phyloP scores from a whole-genome alignment of 2,329 filamentous ascomycete genomes.

The Rugonectria rugulosa region DNA sequence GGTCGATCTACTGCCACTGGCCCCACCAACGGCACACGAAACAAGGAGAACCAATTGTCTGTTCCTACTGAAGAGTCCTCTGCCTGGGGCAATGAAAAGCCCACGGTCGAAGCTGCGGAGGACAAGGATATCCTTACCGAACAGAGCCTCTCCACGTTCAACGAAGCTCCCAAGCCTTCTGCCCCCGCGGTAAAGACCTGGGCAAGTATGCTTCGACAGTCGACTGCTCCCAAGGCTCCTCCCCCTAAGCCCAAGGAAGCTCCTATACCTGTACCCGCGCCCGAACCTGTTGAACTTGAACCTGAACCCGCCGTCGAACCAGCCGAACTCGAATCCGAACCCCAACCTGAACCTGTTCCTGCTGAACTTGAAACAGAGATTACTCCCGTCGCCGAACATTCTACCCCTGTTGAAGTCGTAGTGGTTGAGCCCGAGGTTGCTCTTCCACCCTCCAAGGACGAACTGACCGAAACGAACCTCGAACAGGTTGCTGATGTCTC shows the following conservation, averaged over 20 bases:
- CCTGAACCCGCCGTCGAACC: conserved; percentile 49
- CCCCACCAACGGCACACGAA: conserved; percentile 68
- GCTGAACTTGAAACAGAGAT: conserved; percentile 44
- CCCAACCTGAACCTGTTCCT: conserved; percentile 47
- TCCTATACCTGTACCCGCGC: conserved; percentile 52
- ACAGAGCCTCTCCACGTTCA: conserved; percentile 41
- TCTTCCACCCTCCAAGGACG: conserved; percentile 76
- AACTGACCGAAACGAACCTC: conserved; percentile 90
- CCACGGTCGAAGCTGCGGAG: conserved; percentile 44
- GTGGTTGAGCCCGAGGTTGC: conserved; percentile 49
- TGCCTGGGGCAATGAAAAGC: conserved; percentile 55
- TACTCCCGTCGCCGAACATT: conserved; percentile 45
- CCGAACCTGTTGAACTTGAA: conserved; percentile 44
- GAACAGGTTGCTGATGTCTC: conserved; percentile 89
- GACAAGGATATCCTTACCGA: conserved; percentile 44
- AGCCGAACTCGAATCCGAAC: conserved; percentile 45
- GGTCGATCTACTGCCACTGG: conserved; percentile 65
- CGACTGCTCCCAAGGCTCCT: conserved; percentile 64
- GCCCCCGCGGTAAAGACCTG: conserved; percentile 65
- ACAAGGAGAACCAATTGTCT: conserved; percentile 65
- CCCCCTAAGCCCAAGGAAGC: conserved; percentile 62
- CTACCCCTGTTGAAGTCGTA: conserved; percentile 32
- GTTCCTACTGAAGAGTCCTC: conserved; percentile 75
- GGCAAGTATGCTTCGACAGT: conserved; percentile 77
- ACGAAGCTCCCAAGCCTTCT: conserved; percentile 49